Evolutionary conservation across 805 yeast genomes (phyloP), one percentile per base, ranked within the genome.

Genomic region (Ogataea glucozyma): DNA sequence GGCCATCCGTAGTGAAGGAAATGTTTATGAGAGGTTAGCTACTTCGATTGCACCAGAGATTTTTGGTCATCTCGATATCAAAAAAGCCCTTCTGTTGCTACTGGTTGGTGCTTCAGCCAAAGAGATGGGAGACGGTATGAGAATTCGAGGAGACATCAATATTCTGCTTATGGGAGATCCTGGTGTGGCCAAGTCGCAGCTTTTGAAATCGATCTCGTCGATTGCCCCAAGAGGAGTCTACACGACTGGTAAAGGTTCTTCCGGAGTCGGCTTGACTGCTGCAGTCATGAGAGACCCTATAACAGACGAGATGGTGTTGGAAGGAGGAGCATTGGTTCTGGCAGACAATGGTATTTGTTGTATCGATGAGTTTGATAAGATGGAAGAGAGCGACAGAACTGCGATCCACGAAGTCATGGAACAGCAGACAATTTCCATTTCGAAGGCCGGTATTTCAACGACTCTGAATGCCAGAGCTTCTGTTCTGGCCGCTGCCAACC

Each of bases 321-420:
- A 93, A 75, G 99, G 98, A 46, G 99, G 99, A 67, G 98, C 99
- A 1, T 73, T 93, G 44, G 98, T 93, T 6, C 70, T 93, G 43
- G 97, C 99, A 0, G 99, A 93, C 68, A 89, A 91, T 61, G 99
- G 99, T 64, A 85, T 93, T 49, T 93, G 98, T 70, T 93, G 99
- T 65, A 93, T 93, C 61, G 99, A 93, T 76, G 99, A 93, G 72
- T 93, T 93, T 60, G 99, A 93, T 67, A 93, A 93, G 71, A 93
- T 93, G 99, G 97, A 91, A 63, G 99, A 93, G 65, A 69, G 77
- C 49, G 99, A 93, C 67, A 76, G 99, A 60, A 93, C 98, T 0
- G 98, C 98, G 1, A 93, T 93, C 60, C 98, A 91, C 67, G 99
- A 91, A 72, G 99, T 93, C 24, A 93, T 93, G 99, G 99, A 93